A percentile compares a stretch with the other conserved stretches of the same genome.
Evolutionary conservation across 2,329 filamentous ascomycete species (phyloP).

Genomic region (Aspergillus pseudonomiae): DNA sequence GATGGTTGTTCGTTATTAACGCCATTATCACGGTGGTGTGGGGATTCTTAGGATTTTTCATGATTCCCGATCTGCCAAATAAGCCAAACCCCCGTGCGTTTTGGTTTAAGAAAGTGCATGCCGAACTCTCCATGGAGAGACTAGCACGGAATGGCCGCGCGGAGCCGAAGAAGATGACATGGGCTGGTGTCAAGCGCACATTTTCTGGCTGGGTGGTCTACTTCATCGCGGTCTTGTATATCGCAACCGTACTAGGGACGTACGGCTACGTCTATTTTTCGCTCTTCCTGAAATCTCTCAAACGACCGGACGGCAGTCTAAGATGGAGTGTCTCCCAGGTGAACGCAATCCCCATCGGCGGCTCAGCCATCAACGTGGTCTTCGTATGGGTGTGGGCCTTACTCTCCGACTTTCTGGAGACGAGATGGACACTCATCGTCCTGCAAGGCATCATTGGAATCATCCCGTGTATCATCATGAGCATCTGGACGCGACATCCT

Average conservation of each 20-base stretch:
- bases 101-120: conserved; percentile 1
- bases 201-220: conserved; percentile 2
- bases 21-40: conserved; percentile 42
- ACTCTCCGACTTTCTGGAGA: background rate
- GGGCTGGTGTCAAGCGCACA: background rate
- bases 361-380: background rate
- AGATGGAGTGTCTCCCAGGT: conserved; percentile 2
- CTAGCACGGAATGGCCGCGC: background rate
- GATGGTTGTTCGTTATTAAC: conserved; percentile 44
- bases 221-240: background rate
- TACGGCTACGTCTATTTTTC: conserved; percentile 6
- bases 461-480: conserved; percentile 3
- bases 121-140: conserved; percentile 1
- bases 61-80: conserved; percentile 45
- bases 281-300: background rate
- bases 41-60: conserved; percentile 38
- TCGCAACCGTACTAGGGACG: background rate
- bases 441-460: background rate
- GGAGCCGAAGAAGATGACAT: background rate
- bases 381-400: conserved; percentile 1
- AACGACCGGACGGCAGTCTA: background rate
- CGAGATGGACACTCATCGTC: conserved; percentile 2
- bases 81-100: conserved; percentile 13
- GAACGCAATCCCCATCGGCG: conserved; percentile 3
- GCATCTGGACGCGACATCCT: background rate